Percentiles rank a stretch among this genome's conserved stretches.
Evolutionary conservation across 2,329 filamentous ascomycete genomes (phyloP).

Genomic region (Shiraia bambusicola): DNA sequence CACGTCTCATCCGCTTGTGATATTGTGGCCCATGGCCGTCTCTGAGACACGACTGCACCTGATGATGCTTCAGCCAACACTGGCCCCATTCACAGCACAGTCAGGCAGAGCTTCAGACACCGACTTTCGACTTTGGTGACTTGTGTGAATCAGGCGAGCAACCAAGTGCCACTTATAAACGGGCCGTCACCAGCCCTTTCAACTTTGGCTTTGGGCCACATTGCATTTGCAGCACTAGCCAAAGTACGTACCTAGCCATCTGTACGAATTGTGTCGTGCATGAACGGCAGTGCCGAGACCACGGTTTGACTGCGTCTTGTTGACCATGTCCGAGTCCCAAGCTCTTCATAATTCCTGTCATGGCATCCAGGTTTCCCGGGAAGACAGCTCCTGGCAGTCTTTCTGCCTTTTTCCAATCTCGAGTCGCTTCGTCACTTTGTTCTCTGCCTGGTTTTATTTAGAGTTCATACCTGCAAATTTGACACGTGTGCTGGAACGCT

Average conservation of each 20-base stretch:
- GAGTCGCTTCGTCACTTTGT: too few relatives aligned
- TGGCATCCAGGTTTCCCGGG: too few relatives aligned
- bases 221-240: conserved; percentile 1
- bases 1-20: conserved; percentile 13
- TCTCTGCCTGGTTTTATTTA: too few relatives aligned
- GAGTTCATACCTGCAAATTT: too few relatives aligned
- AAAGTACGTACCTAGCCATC: background rate
- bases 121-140: too few relatives aligned
- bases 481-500: background rate
- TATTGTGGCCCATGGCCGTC: conserved; percentile 11
- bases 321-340: too few relatives aligned
- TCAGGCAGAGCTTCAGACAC: background rate
- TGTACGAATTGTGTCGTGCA: conserved; percentile 10
- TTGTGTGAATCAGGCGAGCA: conserved; percentile 1
- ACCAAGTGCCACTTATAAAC: conserved; percentile 20
- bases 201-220: background rate
- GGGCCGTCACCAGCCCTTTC: conserved; percentile 23
- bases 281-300: background rate
- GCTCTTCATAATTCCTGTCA: too few relatives aligned
- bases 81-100: conserved; percentile 4
- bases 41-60: conserved; percentile 9
- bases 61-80: conserved; percentile 1
- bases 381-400: background rate
- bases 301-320: too few relatives aligned
- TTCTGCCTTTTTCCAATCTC: too few relatives aligned